phyloP scores from a whole-genome alignment of 2,329 filamentous ascomycete genomes.

The Colletotrichum lini region DNA sequence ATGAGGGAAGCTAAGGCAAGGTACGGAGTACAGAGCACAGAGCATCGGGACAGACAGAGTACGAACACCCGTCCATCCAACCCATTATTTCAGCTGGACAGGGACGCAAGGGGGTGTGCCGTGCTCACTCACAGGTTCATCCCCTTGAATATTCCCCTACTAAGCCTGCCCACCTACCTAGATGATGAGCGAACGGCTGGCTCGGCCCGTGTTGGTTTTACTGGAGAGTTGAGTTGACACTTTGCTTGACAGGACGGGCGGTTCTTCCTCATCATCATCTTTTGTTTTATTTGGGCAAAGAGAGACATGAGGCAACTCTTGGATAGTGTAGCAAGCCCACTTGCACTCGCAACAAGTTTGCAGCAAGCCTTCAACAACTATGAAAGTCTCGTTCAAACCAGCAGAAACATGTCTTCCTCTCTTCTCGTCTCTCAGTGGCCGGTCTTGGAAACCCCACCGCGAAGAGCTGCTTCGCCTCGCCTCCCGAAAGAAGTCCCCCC shows the following conservation, averaged over 20 bases:
- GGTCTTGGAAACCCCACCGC: not conserved
- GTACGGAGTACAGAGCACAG: not conserved
- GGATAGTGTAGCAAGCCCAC: not conserved
- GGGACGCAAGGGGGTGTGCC: not conserved
- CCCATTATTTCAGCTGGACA: not conserved
- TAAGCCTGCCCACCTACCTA: not conserved
- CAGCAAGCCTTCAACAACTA: too few relatives aligned
- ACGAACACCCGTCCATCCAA: not conserved
- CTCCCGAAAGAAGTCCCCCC: not conserved
- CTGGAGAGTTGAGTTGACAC: not conserved
- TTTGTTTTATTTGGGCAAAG: not conserved
- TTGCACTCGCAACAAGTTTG: not conserved
- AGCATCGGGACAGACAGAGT: not conserved
- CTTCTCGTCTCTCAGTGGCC: not conserved
- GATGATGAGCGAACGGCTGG: not conserved
- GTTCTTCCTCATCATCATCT: not conserved
- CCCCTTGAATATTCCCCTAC: not conserved
- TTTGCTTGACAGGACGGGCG: not conserved
- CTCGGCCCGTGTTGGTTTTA: not conserved
- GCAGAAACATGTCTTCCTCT: too few relatives aligned
- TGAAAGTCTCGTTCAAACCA: too few relatives aligned
- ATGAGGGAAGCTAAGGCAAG: not conserved
- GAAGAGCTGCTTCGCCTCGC: constrained; percentile 8
- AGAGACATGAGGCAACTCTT: not conserved
- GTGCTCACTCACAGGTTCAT: not conserved